phyloP scores from a whole-genome alignment of 352 stramenopile species.

The Globisporangium orthogonon region DNA sequence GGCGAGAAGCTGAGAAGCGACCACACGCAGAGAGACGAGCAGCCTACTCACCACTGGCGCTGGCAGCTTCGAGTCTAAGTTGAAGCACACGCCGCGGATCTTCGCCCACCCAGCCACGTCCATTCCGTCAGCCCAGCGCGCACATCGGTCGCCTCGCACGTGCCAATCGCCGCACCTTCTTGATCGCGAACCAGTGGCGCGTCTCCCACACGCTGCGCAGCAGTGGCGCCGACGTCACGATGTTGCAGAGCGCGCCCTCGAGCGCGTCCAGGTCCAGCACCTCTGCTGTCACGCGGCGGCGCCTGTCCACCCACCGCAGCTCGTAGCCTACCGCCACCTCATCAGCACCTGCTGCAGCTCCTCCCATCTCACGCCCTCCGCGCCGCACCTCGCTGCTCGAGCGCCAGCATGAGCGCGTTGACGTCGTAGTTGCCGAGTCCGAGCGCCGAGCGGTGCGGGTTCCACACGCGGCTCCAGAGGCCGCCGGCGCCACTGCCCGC shows the following conservation, averaged over 20 bases:
- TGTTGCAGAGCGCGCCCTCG: constrained; percentile 64
- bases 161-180: constrained; percentile 20
- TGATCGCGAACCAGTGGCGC: constrained; percentile 78
- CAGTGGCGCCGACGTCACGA: constrained; percentile 35
- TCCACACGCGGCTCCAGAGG: constrained; percentile 36
- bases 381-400: constrained; percentile 47
- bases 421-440: constrained; percentile 80
- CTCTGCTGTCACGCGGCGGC: constrained; percentile 28
- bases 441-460: constrained; percentile 56
- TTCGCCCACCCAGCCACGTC: constrained; percentile 4
- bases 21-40: background rate
- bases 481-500: background rate
- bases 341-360: background rate
- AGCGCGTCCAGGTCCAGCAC: constrained; percentile 36
- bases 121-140: background rate
- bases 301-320: constrained; percentile 71
- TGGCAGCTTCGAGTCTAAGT: constrained; percentile 71
- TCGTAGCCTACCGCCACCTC: constrained; percentile 28
- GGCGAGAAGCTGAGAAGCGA: too few relatives aligned
- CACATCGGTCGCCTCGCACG: background rate
- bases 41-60: constrained; percentile 27
- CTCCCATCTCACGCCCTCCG: too few relatives aligned
- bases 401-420: constrained; percentile 57
- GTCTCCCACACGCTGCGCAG: constrained; percentile 48
- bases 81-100: constrained; percentile 57